These are phyloP conservation scores for Fusarium papillatum DNA, from an alignment of 2,329 filamentous ascomycete genomes.

Conservation along the genomic window DNA sequence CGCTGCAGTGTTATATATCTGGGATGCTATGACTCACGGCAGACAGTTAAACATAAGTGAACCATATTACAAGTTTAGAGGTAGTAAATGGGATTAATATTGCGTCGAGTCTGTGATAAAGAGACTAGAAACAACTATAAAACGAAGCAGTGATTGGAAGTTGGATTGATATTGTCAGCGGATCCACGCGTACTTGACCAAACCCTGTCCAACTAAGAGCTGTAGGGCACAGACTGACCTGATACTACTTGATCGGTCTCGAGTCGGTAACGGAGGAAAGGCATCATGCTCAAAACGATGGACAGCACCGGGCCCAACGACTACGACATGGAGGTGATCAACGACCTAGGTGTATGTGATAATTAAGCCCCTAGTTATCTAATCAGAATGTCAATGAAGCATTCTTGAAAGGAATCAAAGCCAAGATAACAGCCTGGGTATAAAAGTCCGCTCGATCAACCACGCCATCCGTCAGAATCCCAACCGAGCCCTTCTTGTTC, in stretches of 20 bases:
- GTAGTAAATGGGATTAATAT: not conserved
- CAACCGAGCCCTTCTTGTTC: slow-evolving; percentile 54
- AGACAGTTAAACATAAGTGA: not conserved
- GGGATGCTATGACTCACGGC: not conserved
- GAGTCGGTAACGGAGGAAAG: not conserved
- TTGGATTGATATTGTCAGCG: not conserved
- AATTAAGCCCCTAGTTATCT: not conserved
- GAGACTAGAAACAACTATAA: not conserved
- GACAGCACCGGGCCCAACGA: not conserved
- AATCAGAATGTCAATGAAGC: slow-evolving; percentile 46
- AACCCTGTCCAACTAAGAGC: not conserved
- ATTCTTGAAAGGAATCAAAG: slow-evolving; percentile 57
- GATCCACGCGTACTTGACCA: not conserved
- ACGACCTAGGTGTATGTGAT: not conserved
- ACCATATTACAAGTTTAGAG: not conserved
- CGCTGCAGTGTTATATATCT: not conserved
- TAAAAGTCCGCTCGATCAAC: slow-evolving; percentile 54
- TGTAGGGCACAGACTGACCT: not conserved
- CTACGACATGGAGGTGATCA: not conserved
- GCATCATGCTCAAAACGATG: not conserved
- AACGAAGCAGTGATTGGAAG: not conserved
- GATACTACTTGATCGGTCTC: not conserved
- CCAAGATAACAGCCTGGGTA: slow-evolving; percentile 54
- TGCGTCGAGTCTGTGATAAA: not conserved
- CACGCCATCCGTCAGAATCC: slow-evolving; percentile 54